phyloP scores from a whole-genome alignment of 805 yeast genomes.

The Cyberlindnera americana region DNA sequence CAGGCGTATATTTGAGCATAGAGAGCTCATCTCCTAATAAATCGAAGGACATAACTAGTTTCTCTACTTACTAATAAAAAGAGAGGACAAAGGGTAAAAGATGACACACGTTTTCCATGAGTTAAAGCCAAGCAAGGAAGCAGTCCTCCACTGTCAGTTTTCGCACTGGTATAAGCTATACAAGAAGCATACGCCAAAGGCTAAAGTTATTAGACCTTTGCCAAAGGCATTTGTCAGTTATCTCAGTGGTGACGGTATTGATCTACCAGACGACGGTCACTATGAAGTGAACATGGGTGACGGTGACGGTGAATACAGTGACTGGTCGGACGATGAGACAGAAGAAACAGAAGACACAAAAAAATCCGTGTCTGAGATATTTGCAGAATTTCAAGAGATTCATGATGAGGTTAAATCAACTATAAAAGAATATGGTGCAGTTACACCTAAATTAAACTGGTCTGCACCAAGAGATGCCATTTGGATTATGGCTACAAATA shows the following conservation, averaged over 20 bases:
- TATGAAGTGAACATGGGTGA: conserved; percentile 34
- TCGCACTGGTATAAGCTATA: conserved; percentile 60
- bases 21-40: background rate
- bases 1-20: background rate
- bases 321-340: conserved; percentile 53
- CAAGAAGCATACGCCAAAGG: conserved; percentile 44
- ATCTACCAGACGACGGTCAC: conserved; percentile 46
- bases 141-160: conserved; percentile 49
- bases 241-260: conserved; percentile 64
- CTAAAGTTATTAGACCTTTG: conserved; percentile 51
- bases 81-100: background rate
- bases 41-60: no score
- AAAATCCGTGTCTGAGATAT: conserved; percentile 20
- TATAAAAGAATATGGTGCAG: conserved; percentile 51
- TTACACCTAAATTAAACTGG: conserved; percentile 93
- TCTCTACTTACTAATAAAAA: background rate
- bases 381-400: conserved; percentile 51
- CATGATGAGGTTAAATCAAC: conserved; percentile 48
- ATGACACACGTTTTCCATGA: conserved; percentile 22
- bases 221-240: conserved; percentile 59
- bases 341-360: conserved; percentile 11
- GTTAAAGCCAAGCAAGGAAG: conserved; percentile 32
- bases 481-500: conserved; percentile 82
- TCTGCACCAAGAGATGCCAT: conserved; percentile 93
- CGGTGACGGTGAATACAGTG: conserved; percentile 69